Evolutionary conservation across 2,329 filamentous ascomycete genomes (phyloP).

Genomic region (Xylaria arbuscula): DNA sequence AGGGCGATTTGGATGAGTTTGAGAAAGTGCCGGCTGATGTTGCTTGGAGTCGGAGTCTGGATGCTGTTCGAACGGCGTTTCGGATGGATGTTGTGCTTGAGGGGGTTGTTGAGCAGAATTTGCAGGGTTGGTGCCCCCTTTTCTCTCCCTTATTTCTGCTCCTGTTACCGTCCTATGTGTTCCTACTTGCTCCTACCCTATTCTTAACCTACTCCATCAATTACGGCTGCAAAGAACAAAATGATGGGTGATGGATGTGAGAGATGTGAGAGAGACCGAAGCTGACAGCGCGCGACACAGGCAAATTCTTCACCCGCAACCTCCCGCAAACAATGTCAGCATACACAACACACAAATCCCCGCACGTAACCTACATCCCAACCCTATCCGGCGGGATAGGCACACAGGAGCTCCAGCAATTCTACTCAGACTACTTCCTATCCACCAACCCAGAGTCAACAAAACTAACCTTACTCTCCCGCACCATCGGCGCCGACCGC

Average conservation of each 20-base stretch:
- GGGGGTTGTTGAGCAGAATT: slow-evolving; percentile 72
- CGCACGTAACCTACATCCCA: slow-evolving; percentile 76
- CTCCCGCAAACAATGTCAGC: slow-evolving; percentile 71
- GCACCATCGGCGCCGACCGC: slow-evolving; percentile 72
- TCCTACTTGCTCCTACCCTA: no score
- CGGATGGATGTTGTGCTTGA: slow-evolving; percentile 72
- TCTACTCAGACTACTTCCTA: slow-evolving; percentile 75
- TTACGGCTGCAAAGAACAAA: no score
- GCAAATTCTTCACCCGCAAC: slow-evolving; percentile 67
- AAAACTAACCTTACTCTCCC: slow-evolving; percentile 69
- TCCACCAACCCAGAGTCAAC: slow-evolving; percentile 70
- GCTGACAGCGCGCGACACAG: slow-evolving; percentile 40
- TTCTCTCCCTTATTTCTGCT: neutral
- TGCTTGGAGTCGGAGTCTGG: slow-evolving; percentile 75
- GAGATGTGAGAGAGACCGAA: neutral
- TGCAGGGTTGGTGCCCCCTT: slow-evolving; percentile 60
- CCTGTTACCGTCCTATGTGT: no score
- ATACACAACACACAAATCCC: slow-evolving; percentile 67
- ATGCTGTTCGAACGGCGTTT: slow-evolving; percentile 70
- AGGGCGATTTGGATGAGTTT: slow-evolving; percentile 75
- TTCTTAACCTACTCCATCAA: no score
- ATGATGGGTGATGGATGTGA: neutral
- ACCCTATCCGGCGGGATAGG: slow-evolving; percentile 74
- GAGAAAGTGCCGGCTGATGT: slow-evolving; percentile 72
- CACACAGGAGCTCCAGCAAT: slow-evolving; percentile 65